These are phyloP conservation scores for Hymenoscyphus repandus DNA, from an alignment of 2,329 filamentous ascomycete genomes.

Conservation along the genomic window DNA sequence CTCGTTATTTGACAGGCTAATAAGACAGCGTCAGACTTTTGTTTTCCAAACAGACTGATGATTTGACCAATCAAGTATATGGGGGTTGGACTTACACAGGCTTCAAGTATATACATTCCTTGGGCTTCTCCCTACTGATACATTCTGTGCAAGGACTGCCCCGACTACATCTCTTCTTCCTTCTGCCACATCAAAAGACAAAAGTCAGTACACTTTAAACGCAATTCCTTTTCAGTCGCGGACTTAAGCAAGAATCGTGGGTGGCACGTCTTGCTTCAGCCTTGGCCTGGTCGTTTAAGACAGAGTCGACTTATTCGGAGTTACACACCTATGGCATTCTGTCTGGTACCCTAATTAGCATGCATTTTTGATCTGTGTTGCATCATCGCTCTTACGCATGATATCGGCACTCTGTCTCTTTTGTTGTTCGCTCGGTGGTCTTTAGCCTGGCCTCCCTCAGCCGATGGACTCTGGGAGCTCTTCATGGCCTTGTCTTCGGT, in stretches of 20 bases:
- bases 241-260: no score
- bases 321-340: no score
- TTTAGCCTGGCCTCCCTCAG: no score
- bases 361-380: neutral
- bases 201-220: no score
- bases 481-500: no score
- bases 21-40: neutral
- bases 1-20: conserved; percentile 2
- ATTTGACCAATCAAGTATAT: no score
- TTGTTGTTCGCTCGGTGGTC: neutral
- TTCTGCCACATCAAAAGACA: conserved; percentile 17
- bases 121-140: conserved; percentile 11
- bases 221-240: no score
- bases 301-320: no score
- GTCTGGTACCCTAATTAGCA: conserved; percentile 1
- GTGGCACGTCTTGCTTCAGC: no score
- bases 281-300: no score
- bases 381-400: neutral
- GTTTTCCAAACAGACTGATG: neutral
- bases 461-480: no score
- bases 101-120: conserved; percentile 17
- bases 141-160: conserved; percentile 19
- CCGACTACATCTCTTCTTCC: conserved; percentile 24
- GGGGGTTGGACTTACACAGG: conserved; percentile 10
- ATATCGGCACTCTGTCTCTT: neutral